phyloP scores from a whole-genome alignment of 2,329 filamentous ascomycete genomes.

The Pseudogymnoascus sp. region DNA sequence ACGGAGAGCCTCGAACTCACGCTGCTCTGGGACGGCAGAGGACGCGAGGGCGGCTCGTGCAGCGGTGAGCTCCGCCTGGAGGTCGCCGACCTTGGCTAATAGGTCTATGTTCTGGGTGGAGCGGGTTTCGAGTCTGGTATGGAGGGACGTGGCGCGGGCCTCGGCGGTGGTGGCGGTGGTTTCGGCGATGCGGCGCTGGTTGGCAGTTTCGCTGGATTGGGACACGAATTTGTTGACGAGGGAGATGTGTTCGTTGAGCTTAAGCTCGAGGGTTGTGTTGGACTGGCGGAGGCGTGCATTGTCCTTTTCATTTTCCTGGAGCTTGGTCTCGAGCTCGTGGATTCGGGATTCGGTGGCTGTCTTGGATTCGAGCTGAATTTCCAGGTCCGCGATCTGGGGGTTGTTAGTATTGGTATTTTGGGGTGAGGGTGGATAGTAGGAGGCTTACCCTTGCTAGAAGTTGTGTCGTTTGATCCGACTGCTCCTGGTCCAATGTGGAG shows the following conservation, averaged over 20 bases:
- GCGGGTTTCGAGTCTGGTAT: constrained; percentile 17
- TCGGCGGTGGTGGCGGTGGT: constrained; percentile 27
- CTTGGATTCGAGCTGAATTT: constrained; percentile 15
- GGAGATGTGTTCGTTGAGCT: constrained; percentile 38
- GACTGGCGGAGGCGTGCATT: constrained; percentile 33
- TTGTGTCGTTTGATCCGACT: constrained; percentile 9
- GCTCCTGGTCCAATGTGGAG: constrained; percentile 1
- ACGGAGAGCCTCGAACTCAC: constrained; percentile 31
- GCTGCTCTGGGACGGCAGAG: constrained; percentile 32
- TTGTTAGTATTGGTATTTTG: neutral
- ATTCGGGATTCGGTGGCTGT: constrained; percentile 24
- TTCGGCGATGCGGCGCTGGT: constrained; percentile 42
- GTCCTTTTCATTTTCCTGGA: constrained; percentile 20
- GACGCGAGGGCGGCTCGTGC: constrained; percentile 14
- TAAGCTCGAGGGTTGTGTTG: constrained; percentile 36
- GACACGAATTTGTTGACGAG: constrained; percentile 38
- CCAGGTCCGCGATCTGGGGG: constrained; percentile 30
- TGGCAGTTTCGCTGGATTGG: constrained; percentile 40
- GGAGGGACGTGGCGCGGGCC: constrained; percentile 13
- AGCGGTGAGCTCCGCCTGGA: constrained; percentile 23
- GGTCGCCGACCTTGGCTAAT: constrained; percentile 16
- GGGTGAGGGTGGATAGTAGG: neutral
- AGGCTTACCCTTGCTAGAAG: constrained; percentile 22
- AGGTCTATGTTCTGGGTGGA: constrained; percentile 20
- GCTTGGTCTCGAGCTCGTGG: constrained; percentile 28